Conservation (phyloP, 140 eudicot genomes). For the Bidens hawaiensis region DNA sequence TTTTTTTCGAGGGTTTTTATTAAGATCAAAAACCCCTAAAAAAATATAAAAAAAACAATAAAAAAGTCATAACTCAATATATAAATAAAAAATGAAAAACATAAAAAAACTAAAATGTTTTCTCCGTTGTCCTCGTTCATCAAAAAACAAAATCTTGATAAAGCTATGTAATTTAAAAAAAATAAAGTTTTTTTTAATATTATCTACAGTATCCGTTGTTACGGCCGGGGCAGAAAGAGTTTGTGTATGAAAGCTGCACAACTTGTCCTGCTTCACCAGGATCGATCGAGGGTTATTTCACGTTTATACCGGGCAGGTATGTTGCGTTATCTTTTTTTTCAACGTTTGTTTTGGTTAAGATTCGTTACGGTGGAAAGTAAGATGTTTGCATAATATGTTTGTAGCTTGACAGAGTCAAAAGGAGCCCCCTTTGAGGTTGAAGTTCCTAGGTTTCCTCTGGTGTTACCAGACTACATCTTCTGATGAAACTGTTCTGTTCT, state of each 20-base stretch:
- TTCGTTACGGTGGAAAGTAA: constrained; percentile 5
- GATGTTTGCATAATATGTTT: constrained; percentile 10
- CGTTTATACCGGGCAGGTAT: constrained; percentile 89
- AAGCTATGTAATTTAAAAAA: too few relatives aligned
- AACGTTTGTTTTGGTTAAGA: neutral
- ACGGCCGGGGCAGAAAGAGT: constrained; percentile 61
- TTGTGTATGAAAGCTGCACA: constrained; percentile 77
- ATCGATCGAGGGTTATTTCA: constrained; percentile 81
- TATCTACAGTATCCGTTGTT: constrained; percentile 74
- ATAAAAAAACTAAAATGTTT: too few relatives aligned
- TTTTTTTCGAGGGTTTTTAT: too few relatives aligned
- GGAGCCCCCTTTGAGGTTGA: constrained; percentile 61
- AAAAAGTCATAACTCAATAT: too few relatives aligned
- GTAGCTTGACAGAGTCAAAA: constrained; percentile 57
- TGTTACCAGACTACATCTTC: constrained; percentile 77
- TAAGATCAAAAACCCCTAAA: too few relatives aligned
- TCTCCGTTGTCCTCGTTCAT: too few relatives aligned
- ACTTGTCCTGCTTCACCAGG: constrained; percentile 40
- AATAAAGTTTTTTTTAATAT: too few relatives aligned
- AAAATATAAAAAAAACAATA: too few relatives aligned
- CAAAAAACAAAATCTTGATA: too few relatives aligned
- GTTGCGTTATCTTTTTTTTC: neutral
- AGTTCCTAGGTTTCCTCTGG: constrained; percentile 62
- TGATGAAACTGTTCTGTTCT: constrained; percentile 32
- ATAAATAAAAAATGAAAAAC: too few relatives aligned